Base-by-base conservation (phyloP, 1,284 basidiomycete genomes). In the Ceratobasidium sp. region DNA sequence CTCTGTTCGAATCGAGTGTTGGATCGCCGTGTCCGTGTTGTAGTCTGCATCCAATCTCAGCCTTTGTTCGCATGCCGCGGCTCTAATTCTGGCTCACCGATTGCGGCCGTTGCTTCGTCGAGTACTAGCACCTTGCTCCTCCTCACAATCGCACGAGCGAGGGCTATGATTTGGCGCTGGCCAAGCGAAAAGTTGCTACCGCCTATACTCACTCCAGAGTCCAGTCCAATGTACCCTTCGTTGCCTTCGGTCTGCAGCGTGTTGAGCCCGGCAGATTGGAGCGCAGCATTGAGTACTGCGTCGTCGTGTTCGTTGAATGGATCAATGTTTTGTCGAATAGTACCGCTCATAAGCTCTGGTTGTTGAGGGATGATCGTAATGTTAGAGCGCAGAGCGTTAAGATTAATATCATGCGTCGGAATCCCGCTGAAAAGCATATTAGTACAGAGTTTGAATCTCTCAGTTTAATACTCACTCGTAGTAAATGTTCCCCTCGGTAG, bases 1-100 rank as follows among this genome's bases (percentile, higher is more conserved):
- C 80, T 89, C 88, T 64, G 85, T 86, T 12, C 90, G 85, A 54
- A 92, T 85, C 3, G 90, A 89, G 1, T 84, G 84, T 83, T 92
- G 91, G 69, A 92, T 91, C 79, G 90, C 84, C 0, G 87, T 66
- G 59, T 85, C 84, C 6, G 84, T 85, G 65, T 82, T 80, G 71
- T 84, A 81, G 68, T 84, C 83, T 80, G 28, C 46, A 48, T 26
- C 26, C 12, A 59, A 23, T 59, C 10, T 9, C 2, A n/a, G 23
- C 2, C 5, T 42, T 17, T 26, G 59, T 40, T 48, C 33, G 33
- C 33, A 33, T 33, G 33, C 33, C 4, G 23, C 1, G 10, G 15
- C 20, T 9, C 17, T 42, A n/a, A 62, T 13, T 33, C 33, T 33
- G 33, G 46, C 75, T 52, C n/a, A 77, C 75, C 66, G 28, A 69